Evolutionary conservation across 176 grass and related monocot genomes (phyloP).

Genomic region (Saccharum spontaneum): DNA sequence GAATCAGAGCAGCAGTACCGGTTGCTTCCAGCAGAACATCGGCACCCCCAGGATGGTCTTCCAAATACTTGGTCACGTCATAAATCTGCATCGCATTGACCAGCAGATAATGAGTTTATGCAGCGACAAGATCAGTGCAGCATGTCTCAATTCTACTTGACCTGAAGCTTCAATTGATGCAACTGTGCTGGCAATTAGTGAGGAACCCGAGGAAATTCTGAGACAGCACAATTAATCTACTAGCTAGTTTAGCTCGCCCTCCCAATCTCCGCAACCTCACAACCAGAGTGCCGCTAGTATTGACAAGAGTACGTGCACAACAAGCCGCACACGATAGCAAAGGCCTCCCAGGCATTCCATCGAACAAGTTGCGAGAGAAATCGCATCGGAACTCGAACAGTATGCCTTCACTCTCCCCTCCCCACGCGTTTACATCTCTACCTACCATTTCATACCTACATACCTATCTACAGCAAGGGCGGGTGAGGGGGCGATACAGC

Average conservation of each 20-base stretch:
- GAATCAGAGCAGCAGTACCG: slow-evolving; percentile 34
- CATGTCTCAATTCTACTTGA: not conserved
- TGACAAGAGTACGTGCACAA: not conserved
- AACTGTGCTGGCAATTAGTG: not conserved
- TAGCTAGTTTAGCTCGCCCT: not conserved
- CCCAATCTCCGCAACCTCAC: not conserved
- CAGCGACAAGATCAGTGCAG: not conserved
- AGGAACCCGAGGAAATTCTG: not conserved
- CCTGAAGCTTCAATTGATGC: not conserved
- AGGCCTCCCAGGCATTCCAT: slow-evolving; percentile 24
- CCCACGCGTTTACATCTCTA: not conserved
- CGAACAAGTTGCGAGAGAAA: slow-evolving; percentile 10
- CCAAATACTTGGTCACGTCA: slow-evolving; percentile 89
- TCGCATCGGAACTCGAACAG: not conserved
- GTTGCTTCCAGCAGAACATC: slow-evolving; percentile 64
- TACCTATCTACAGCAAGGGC: not conserved
- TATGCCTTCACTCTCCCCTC: not conserved
- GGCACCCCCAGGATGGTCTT: slow-evolving; percentile 89
- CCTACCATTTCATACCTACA: not conserved
- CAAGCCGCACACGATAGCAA: not conserved
- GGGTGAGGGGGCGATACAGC: not conserved
- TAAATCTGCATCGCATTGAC: slow-evolving; percentile 67
- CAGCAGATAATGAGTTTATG: not conserved
- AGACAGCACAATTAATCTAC: not conserved
- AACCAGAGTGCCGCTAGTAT: not conserved